Evolutionary conservation across 2,329 filamentous ascomycete genomes (phyloP).

Genomic region (Acrocalymma vagum): DNA sequence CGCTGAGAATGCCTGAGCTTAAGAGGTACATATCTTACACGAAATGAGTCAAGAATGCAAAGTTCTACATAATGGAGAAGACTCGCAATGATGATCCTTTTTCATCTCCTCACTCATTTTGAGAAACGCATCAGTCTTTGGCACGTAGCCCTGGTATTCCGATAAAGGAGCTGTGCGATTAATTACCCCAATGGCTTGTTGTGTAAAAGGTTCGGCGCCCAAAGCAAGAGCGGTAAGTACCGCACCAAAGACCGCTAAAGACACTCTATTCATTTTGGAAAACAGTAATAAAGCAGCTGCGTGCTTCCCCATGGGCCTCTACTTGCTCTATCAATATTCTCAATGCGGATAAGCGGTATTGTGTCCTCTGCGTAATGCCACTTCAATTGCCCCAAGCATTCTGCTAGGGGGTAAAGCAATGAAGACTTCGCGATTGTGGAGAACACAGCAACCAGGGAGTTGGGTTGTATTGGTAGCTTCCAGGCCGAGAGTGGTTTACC

Average conservation of each 20-base stretch:
- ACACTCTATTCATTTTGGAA: slow-evolving; percentile 6
- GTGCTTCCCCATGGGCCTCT: no score
- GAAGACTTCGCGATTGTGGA: slow-evolving; percentile 39
- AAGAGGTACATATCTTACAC: no score
- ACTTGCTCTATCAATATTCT: slow-evolving; percentile 41
- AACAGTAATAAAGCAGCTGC: no score
- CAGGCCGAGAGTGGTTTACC: slow-evolving; percentile 15
- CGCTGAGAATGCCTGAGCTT: no score
- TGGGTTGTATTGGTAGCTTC: slow-evolving; percentile 25
- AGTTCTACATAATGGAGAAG: no score
- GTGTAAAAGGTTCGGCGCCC: slow-evolving; percentile 34
- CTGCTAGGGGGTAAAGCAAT: slow-evolving; percentile 39
- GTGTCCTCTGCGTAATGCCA: slow-evolving; percentile 38
- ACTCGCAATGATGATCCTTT: no score
- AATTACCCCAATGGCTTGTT: slow-evolving; percentile 17
- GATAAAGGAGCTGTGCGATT: no score
- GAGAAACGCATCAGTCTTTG: no score
- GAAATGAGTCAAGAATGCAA: no score
- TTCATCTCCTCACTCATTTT: no score
- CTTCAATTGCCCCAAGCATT: slow-evolving; percentile 47
- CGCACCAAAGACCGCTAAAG: slow-evolving; percentile 15
- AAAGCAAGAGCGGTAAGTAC: slow-evolving; percentile 24
- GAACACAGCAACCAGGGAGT: slow-evolving; percentile 45
- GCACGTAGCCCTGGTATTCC: no score
- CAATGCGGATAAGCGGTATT: slow-evolving; percentile 29